Evolutionary conservation across 2,329 filamentous ascomycete species (phyloP).

Genomic region (Cordyceps militaris): DNA sequence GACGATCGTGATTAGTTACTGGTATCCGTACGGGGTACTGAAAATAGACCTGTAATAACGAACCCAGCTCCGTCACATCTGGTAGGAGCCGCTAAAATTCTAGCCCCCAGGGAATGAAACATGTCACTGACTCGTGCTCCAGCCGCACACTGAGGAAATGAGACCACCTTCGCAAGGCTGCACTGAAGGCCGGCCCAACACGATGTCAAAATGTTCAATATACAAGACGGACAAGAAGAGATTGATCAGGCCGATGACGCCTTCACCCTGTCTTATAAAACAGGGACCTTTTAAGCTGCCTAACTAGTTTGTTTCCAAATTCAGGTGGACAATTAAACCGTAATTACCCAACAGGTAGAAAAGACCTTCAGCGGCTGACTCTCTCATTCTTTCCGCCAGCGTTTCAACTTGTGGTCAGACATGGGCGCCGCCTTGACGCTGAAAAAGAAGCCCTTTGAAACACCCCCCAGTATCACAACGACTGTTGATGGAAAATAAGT

Average conservation of each 20-base stretch:
- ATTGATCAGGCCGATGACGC: background rate
- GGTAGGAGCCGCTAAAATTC: background rate
- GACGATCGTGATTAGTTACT: slow-evolving; percentile 9
- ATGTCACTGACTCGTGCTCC: slow-evolving; percentile 5
- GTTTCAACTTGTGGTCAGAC: slow-evolving; percentile 5
- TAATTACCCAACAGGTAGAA: background rate
- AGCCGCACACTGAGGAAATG: background rate
- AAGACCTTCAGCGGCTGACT: background rate
- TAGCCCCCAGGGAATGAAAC: slow-evolving; percentile 5
- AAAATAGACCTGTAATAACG: slow-evolving; percentile 6
- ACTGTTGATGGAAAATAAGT: background rate
- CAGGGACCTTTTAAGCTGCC: too few relatives aligned
- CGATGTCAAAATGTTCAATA: too few relatives aligned
- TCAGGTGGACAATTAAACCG: background rate
- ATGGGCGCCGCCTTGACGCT: background rate
- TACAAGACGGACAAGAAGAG: too few relatives aligned
- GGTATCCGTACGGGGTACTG: slow-evolving; percentile 8
- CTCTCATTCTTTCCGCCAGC: background rate
- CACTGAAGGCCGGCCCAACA: too few relatives aligned
- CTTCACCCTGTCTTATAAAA: background rate
- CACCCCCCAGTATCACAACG: background rate
- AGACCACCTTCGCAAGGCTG: background rate
- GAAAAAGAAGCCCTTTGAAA: background rate
- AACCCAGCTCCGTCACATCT: background rate
- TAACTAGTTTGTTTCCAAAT: background rate